Evolutionary conservation across 78 protist genomes (phyloP).

Genomic region (Dictyostelium capitatum): DNA sequence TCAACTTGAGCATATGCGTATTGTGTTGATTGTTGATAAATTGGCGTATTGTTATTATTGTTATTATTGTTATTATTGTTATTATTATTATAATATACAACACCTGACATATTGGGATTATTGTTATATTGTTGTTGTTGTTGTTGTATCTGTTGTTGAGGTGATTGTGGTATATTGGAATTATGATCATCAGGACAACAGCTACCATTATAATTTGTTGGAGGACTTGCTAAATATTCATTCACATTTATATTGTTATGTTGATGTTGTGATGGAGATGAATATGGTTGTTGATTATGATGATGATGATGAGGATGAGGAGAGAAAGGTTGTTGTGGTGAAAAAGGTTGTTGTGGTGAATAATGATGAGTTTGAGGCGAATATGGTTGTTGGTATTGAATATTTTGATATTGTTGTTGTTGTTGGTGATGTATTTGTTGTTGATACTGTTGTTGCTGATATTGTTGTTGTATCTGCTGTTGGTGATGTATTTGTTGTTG

Average conservation of each 20-base stretch:
- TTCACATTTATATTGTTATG: neutral
- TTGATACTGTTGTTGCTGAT: neutral
- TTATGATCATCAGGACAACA: neutral
- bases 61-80: too few species aligned
- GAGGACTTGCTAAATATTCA: neutral
- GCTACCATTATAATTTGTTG: neutral
- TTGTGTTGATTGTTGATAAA: neutral
- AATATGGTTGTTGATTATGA: neutral
- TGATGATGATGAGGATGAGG: neutral
- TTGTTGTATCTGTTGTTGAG: neutral
- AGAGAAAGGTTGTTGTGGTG: neutral
- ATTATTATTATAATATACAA: neutral
- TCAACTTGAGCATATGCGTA: neutral
- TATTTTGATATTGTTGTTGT: neutral
- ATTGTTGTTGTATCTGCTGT: neutral
- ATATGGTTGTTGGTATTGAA: neutral
- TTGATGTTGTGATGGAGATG: neutral
- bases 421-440: neutral
- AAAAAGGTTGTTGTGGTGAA: constrained; percentile 4
- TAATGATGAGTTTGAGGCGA: neutral
- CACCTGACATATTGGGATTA: neutral
- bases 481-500: neutral
- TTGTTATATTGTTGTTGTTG: neutral
- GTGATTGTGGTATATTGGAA: neutral
- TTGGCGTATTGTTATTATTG: neutral